These are phyloP conservation scores for Funneliformis mosseae DNA, from an alignment of 192 early-diverging fungal genomes.

Conservation along the genomic window DNA sequence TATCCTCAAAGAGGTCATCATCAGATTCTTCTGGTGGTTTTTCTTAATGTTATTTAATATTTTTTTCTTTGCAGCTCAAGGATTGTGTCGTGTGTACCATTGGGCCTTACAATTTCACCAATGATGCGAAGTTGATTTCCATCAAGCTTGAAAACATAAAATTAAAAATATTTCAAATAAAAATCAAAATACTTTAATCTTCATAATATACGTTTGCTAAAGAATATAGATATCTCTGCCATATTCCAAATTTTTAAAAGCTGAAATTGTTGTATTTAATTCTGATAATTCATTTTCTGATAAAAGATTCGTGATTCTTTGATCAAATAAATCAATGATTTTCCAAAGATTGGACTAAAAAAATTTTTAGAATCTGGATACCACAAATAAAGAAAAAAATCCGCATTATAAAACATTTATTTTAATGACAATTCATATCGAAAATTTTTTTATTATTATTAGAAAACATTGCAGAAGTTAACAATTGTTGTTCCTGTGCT, in stretches of 20 bases:
- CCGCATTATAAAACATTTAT: constrained; percentile 1
- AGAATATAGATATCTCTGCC: constrained; percentile 33
- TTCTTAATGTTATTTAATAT: constrained; percentile 13
- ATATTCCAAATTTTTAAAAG: constrained; percentile 23
- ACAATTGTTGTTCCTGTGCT: background rate
- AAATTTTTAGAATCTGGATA: constrained; percentile 18
- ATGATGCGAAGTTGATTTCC: constrained; percentile 27
- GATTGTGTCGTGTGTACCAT: constrained; percentile 22
- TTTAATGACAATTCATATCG: constrained; percentile 22
- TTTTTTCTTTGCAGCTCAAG: constrained; percentile 15
- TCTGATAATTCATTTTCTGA: constrained; percentile 21
- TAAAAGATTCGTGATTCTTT: background rate
- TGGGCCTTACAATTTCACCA: constrained; percentile 18
- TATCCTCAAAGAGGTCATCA: constrained; percentile 23
- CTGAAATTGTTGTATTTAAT: constrained; percentile 22
- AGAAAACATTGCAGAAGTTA: too few relatives aligned
- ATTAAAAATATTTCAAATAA: background rate
- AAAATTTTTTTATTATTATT: constrained; percentile 5
- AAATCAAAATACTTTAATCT: constrained; percentile 18
- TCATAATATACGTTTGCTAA: constrained; percentile 12
- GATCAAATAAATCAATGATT: constrained; percentile 29
- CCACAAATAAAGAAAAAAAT: background rate
- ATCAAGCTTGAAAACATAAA: constrained; percentile 8
- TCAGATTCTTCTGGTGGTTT: background rate
- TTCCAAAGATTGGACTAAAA: constrained; percentile 26